Percentiles rank a stretch among this genome's conserved stretches.
phyloP scores from a whole-genome alignment of 768 basidiomycete species.

The Leucosporidium scottii region DNA sequence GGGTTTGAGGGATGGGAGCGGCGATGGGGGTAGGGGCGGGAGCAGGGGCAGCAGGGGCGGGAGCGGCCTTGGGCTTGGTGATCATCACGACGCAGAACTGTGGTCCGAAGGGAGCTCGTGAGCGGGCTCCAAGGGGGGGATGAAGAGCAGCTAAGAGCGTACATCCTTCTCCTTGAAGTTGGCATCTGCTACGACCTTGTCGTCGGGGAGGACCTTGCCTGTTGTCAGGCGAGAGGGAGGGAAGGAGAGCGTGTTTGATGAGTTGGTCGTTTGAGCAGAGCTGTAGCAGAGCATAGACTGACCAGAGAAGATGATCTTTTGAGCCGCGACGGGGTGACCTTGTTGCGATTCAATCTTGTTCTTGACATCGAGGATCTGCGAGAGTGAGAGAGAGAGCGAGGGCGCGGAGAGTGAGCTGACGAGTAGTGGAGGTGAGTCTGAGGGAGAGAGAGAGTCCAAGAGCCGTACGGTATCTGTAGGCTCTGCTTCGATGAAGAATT shows the following conservation, averaged over 20 bases:
- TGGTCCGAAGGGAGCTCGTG: not conserved
- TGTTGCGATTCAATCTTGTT: constrained; percentile 70
- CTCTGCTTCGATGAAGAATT: constrained; percentile 30
- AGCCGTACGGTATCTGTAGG: constrained; percentile 15
- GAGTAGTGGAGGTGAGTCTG: not conserved
- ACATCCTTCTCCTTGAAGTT: constrained; percentile 91
- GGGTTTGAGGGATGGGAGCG: constrained; percentile 33
- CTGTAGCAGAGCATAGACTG: constrained; percentile 27
- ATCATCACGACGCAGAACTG: constrained; percentile 96
- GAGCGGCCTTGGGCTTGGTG: constrained; percentile 55
- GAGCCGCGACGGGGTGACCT: constrained; percentile 62
- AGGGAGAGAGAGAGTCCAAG: not conserved
- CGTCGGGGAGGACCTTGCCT: constrained; percentile 88
- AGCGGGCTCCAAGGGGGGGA: no score
- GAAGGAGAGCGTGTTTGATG: not conserved
- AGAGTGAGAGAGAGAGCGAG: not conserved
- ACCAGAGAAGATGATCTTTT: constrained; percentile 97
- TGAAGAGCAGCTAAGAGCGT: no score
- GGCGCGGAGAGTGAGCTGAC: no score
- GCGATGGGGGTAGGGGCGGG: constrained; percentile 46
- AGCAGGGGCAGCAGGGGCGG: constrained; percentile 24
- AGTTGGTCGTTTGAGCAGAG: not conserved
- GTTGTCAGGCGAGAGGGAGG: constrained; percentile 1
- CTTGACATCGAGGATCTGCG: constrained; percentile 62
- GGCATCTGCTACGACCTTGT: constrained; percentile 77